phyloP scores from a whole-genome alignment of 257 asterid genomes.

The Solanum pinnatisectum region DNA sequence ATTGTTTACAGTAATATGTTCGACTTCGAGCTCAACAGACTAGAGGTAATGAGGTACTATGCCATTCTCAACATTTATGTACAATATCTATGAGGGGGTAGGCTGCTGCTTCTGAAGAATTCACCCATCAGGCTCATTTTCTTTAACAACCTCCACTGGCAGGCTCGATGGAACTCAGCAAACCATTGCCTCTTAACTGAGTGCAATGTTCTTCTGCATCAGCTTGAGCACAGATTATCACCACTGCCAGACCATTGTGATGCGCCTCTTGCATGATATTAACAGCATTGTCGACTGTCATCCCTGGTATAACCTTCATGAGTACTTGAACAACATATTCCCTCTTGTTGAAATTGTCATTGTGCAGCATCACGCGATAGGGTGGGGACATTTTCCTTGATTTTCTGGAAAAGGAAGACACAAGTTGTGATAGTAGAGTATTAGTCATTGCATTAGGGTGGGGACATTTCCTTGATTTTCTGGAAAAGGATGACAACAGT shows the following conservation, averaged over 20 bases:
- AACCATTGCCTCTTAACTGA: constrained; percentile 88
- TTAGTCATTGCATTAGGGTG: constrained; percentile 37
- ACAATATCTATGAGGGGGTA: neutral
- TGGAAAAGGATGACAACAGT: constrained; percentile 11
- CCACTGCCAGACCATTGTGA: constrained; percentile 67
- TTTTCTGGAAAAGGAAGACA: constrained; percentile 41
- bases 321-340: constrained; percentile 95
- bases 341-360: constrained; percentile 81
- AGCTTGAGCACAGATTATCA: constrained; percentile 76
- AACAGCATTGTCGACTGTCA: constrained; percentile 86
- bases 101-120: neutral
- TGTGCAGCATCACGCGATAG: constrained; percentile 79
- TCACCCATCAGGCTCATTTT: neutral
- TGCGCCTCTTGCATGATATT: constrained; percentile 98
- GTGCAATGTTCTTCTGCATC: constrained; percentile 92
- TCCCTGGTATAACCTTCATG: constrained; percentile 97
- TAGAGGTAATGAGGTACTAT: neutral
- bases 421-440: neutral
- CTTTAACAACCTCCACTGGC: constrained; percentile 68
- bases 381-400: constrained; percentile 84
- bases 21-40: neutral
- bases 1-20: neutral
- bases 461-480: constrained; percentile 78
- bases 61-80: neutral
- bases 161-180: constrained; percentile 88